Base-by-base conservation (phyloP, 78 protist species). In the Dictyostelium purpureum region DNA sequence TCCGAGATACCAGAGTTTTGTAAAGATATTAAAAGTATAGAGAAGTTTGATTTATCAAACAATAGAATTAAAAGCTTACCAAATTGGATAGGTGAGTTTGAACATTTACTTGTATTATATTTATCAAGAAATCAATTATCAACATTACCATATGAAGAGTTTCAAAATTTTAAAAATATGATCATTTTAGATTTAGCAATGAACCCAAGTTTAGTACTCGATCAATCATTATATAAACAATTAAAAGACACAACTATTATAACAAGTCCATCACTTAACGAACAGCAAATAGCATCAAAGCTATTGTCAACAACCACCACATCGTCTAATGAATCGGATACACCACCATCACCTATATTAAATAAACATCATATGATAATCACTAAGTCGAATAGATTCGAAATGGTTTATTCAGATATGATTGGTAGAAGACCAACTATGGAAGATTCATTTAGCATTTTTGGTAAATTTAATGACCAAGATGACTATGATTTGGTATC, bases 351-450 rank as follows among this genome's bases (percentile, higher is more conserved):
- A 40, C 18, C 26, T 19, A 14, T 11, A 69, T 12, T 33, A 42
- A 43, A 51, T 33, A 67, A 52, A 47, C 65, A 71, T 45, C 43
- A 31, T 21, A 45, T 51, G 6, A 31, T 42, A 31, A 31, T 51
- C 6, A 75, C 38, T 10, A 75, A 47, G 16, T 75, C 81, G 16
- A 16, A 75, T 26, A 45, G 92, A 56, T 85, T 85, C 49, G 75
- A 51, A 19, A 73, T 88, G 11, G 11, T 35, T 31, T 71, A 51
- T 49, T 66, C 94, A 0, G 97, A 96, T 12, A 96, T 79, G 73
- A 83, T 93, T 40, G 97, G 97, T 3, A 37, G 96, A 9, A 19
- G 97, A 21, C 96, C 94, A 63, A 63, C 96, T 12, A 96, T 96
- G 97, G 97, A 96, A 40, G 97, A 96, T 69, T 61, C 78, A 7